These are phyloP conservation scores for Neurospora sp. DNA, from an alignment of 495 filamentous ascomycete genomes.

Conservation along the genomic window DNA sequence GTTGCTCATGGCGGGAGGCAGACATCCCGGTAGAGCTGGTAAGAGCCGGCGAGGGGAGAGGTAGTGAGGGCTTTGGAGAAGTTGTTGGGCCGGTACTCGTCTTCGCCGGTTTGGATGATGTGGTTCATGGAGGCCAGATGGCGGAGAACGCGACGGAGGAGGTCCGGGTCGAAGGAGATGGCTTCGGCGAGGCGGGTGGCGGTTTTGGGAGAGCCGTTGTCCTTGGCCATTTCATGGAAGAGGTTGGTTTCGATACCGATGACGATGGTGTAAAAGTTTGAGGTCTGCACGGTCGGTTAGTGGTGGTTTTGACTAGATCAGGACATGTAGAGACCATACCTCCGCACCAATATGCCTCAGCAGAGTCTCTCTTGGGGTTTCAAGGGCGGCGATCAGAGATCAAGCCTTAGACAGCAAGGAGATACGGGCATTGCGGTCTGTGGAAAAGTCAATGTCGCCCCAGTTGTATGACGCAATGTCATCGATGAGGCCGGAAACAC, in stretches of 20 bases:
- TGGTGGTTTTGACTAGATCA: too few relatives aligned
- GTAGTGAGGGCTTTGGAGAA: slow-evolving; percentile 31
- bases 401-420: slow-evolving; percentile 18
- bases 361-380: slow-evolving; percentile 28
- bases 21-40: slow-evolving; percentile 13
- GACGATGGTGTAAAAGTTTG: slow-evolving; percentile 3
- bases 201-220: slow-evolving; percentile 8
- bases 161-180: slow-evolving; percentile 5
- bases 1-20: slow-evolving; percentile 8
- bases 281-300: slow-evolving; percentile 2
- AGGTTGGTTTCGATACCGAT: slow-evolving; percentile 10
- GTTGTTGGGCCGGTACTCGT: slow-evolving; percentile 36
- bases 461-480: slow-evolving; percentile 7
- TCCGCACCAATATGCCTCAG: slow-evolving; percentile 25
- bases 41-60: slow-evolving; percentile 18
- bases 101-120: slow-evolving; percentile 31
- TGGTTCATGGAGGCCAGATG: slow-evolving; percentile 42
- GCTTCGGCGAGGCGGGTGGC: slow-evolving; percentile 2
- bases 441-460: background rate
- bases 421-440: slow-evolving; percentile 7
- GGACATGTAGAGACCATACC: too few relatives aligned
- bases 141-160: slow-evolving; percentile 29
- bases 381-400: slow-evolving; percentile 16
- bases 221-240: slow-evolving; percentile 8
- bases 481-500: slow-evolving; percentile 7